Percentiles rank a stretch among this genome's conserved stretches.
Conservation (phyloP, 2,329 filamentous ascomycete genomes). For the Scytalidium lignicola region DNA sequence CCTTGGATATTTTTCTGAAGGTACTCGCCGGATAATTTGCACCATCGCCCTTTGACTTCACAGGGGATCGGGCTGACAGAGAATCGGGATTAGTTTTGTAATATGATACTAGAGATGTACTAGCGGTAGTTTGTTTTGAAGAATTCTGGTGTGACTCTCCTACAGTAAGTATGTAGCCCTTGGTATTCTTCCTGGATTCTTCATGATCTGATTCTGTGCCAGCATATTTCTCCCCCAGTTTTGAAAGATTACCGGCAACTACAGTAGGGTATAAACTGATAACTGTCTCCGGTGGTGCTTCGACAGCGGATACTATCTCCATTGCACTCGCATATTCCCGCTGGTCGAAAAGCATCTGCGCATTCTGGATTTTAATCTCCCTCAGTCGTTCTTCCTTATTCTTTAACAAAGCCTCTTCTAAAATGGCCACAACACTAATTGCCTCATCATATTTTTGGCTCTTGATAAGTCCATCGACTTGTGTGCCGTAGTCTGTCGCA, state of each 20-base stretch:
- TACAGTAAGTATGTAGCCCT: constrained; percentile 35
- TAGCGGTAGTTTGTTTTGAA: too few species aligned
- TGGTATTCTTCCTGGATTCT: constrained; percentile 28
- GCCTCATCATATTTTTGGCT: constrained; percentile 80
- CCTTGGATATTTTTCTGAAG: constrained; percentile 50
- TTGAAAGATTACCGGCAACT: constrained; percentile 78
- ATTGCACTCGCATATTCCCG: constrained; percentile 81
- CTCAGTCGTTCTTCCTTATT: constrained; percentile 78
- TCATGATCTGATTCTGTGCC: constrained; percentile 29
- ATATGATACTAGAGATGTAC: too few species aligned
- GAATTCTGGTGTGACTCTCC: too few species aligned
- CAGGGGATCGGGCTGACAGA: too few species aligned
- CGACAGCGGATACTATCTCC: constrained; percentile 87
- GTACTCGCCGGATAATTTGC: constrained; percentile 38
- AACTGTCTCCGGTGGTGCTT: constrained; percentile 84
- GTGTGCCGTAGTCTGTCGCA: constrained; percentile 82
- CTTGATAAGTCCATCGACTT: constrained; percentile 76
- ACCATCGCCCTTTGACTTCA: constrained; percentile 9
- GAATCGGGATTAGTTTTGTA: too few species aligned
- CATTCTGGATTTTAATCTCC: constrained; percentile 88
- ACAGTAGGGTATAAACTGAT: constrained; percentile 76
- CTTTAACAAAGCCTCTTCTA: constrained; percentile 84
- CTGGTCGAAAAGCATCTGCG: constrained; percentile 74
- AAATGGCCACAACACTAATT: constrained; percentile 79
- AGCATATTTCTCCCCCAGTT: constrained; percentile 36